Conservation (phyloP, 768 basidiomycete genomes). For the Russula abietina region DNA sequence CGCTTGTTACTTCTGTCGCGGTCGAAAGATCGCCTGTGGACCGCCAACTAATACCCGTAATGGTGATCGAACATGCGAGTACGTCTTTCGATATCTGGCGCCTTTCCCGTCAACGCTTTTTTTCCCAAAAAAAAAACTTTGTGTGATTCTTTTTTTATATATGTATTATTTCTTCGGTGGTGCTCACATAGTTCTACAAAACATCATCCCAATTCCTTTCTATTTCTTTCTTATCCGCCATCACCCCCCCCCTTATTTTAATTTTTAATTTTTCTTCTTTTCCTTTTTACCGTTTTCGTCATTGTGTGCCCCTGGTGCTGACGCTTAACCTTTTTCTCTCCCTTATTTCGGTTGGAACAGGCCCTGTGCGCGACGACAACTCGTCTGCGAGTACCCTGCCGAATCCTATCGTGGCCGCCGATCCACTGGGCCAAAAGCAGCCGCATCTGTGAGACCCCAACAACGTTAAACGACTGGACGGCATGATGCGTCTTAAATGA, state of each 20-base stretch:
- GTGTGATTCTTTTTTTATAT: not conserved
- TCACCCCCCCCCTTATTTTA: not conserved
- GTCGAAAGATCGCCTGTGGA: conserved; percentile 21
- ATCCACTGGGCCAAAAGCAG: conserved; percentile 3
- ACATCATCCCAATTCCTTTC: too few relatives aligned
- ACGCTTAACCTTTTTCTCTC: not conserved
- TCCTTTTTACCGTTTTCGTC: not conserved
- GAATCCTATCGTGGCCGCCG: conserved; percentile 22
- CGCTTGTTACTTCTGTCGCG: conserved; percentile 21
- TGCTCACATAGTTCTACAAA: too few relatives aligned
- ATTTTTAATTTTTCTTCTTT: not conserved
- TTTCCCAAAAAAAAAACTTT: not conserved
- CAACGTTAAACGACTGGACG: not conserved
- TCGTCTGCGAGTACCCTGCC: conserved; percentile 21
- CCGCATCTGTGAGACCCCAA: conserved; percentile 2
- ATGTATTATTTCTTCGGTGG: not conserved
- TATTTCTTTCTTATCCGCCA: not conserved
- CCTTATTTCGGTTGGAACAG: conserved; percentile 9
- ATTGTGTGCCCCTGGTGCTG: not conserved
- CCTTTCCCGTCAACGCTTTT: too few relatives aligned
- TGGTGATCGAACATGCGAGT: conserved; percentile 21
- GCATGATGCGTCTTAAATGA: too few relatives aligned
- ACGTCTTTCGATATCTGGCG: conserved; percentile 1
- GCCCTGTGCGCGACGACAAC: conserved; percentile 19
- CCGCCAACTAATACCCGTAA: conserved; percentile 1